A percentile compares a stretch with the other conserved stretches of the same genome.
These are phyloP conservation scores for Puccinellia tenuiflora DNA, from an alignment of 176 grass and related monocot species.

Conservation along the genomic window DNA sequence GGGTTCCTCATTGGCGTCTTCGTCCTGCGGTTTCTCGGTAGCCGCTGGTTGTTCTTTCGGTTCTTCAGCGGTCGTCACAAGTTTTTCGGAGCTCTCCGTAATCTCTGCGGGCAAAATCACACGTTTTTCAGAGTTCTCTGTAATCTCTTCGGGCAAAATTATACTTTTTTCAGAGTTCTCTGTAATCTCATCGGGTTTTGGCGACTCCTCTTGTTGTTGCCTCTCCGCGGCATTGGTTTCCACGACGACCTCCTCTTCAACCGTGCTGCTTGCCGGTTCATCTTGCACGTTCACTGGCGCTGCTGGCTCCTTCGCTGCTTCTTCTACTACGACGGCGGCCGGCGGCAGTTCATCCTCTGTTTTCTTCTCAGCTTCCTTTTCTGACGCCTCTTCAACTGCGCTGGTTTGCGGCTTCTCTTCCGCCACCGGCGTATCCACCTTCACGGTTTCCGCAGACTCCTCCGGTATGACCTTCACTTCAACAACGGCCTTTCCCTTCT, in stretches of 20 bases:
- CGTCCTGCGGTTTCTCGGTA: not conserved
- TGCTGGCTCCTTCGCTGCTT: not conserved
- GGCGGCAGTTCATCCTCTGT: not conserved
- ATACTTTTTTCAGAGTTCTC: not conserved
- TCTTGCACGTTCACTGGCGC: not conserved
- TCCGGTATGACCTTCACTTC: not conserved
- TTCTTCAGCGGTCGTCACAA: not conserved
- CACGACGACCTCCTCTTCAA: slow-evolving; percentile 13
- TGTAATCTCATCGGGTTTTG: not conserved
- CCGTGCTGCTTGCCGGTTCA: not conserved
- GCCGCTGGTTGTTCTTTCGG: not conserved
- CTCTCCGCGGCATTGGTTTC: not conserved
- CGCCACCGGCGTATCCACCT: not conserved
- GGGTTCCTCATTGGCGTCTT: not conserved
- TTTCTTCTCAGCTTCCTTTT: not conserved
- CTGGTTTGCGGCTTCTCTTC: slow-evolving; percentile 1
- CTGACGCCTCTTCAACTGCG: not conserved
- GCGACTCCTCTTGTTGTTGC: not conserved
- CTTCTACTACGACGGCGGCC: not conserved
- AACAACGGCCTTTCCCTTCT: not conserved
- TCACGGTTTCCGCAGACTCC: not conserved
- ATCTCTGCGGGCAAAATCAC: not conserved
- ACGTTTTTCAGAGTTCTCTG: not conserved
- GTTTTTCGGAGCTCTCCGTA: not conserved
- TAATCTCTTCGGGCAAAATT: not conserved